A percentile compares a stretch with the other conserved stretches of the same genome.
These are phyloP conservation scores for Solanum tarapatanum DNA, from an alignment of 257 asterid genomes.

Conservation along the genomic window DNA sequence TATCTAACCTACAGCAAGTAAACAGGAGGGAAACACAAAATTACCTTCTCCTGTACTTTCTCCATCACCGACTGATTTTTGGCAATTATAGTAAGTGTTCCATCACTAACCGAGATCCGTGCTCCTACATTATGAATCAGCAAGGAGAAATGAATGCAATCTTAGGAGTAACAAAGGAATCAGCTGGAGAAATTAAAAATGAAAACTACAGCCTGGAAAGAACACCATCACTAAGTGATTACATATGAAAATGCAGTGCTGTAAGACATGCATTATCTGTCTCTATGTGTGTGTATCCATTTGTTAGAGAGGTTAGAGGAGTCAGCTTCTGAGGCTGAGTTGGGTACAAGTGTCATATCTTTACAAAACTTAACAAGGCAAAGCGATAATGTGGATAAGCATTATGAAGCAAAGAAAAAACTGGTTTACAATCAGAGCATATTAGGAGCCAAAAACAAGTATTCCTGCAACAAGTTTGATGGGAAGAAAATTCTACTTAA, in stretches of 20 bases:
- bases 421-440: not conserved
- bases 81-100: constrained; percentile 69
- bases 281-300: not conserved
- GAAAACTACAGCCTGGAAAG: not conserved
- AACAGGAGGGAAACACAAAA: not conserved
- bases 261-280: not conserved
- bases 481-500: not conserved
- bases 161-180: not conserved
- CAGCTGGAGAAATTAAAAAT: not conserved
- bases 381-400: not conserved
- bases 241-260: not conserved
- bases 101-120: constrained; percentile 72
- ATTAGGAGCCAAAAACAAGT: not conserved
- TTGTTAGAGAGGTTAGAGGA: not conserved
- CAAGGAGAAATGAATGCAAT: not conserved
- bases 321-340: not conserved
- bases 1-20: not conserved
- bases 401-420: not conserved
- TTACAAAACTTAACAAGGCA: not conserved
- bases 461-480: not conserved
- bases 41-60: constrained; percentile 77
- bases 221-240: not conserved
- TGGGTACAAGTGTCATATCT: not conserved
- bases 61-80: constrained; percentile 71
- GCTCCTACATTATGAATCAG: constrained; percentile 53